A percentile compares a stretch with the other conserved stretches of the same genome.
These are phyloP conservation scores for Beta lomatogona DNA, from an alignment of 179 eudicot species.

Conservation along the genomic window DNA sequence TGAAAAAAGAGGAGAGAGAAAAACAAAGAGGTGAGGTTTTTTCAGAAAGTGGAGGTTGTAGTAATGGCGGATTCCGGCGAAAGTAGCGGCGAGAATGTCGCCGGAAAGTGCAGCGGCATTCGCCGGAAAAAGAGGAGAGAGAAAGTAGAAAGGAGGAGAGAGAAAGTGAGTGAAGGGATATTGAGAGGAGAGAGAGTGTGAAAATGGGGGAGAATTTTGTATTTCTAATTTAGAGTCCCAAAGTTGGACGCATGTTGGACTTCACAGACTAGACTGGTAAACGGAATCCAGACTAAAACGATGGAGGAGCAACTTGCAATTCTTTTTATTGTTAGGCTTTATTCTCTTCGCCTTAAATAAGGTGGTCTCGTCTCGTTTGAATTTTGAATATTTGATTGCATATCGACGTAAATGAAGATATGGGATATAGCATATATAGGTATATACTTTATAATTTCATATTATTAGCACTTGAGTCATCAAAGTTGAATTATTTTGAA, in stretches of 20 bases:
- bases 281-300: neutral
- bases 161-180: neutral
- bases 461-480: too few relatives aligned
- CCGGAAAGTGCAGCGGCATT: constrained; percentile 19
- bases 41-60: neutral
- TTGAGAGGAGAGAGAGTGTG: too few relatives aligned
- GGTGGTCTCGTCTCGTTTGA: too few relatives aligned
- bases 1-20: neutral
- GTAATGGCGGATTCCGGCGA: too few relatives aligned
- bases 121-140: constrained; percentile 15
- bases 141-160: neutral
- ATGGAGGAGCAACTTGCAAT: too few relatives aligned
- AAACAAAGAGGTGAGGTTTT: neutral
- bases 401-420: too few relatives aligned
- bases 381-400: too few relatives aligned
- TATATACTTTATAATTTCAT: too few relatives aligned
- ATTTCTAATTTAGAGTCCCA: neutral
- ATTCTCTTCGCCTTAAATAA: too few relatives aligned
- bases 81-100: constrained; percentile 20
- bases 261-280: neutral
- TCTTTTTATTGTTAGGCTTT: too few relatives aligned
- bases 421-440: too few relatives aligned
- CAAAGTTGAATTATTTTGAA: too few relatives aligned
- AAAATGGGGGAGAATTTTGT: neutral
- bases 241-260: constrained; percentile 28